phyloP scores from a whole-genome alignment of 2,329 filamentous ascomycete genomes.

The Bipolaris bicolor region DNA sequence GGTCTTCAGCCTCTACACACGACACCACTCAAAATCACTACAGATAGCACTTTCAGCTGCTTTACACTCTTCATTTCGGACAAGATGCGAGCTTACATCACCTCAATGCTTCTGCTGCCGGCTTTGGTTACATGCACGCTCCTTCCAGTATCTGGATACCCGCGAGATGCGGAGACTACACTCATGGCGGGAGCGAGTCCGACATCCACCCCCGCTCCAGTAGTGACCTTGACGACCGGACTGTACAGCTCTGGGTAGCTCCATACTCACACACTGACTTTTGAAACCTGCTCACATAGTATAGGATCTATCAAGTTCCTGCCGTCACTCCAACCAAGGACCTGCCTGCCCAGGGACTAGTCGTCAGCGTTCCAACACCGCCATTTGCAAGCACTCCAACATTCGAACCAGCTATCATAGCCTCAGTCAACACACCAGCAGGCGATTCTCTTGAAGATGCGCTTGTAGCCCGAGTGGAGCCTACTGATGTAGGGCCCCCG shows the following conservation, averaged over 20 bases:
- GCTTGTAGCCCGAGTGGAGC: neutral
- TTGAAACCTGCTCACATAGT: conserved; percentile 1
- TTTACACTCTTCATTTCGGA: no score
- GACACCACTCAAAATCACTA: neutral
- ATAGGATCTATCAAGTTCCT: conserved; percentile 24
- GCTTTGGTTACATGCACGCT: conserved; percentile 1
- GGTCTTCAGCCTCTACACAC: neutral
- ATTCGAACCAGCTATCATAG: conserved; percentile 1
- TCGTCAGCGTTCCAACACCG: neutral
- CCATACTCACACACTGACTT: neutral
- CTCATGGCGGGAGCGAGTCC: conserved; percentile 10
- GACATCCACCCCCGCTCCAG: conserved; percentile 5
- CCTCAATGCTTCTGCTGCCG: neutral
- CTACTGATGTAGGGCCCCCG: conserved; percentile 1
- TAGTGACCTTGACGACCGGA: neutral
- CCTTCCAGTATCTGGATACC: neutral
- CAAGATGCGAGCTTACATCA: conserved; percentile 3
- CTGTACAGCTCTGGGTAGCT: conserved; percentile 4
- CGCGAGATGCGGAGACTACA: conserved; percentile 1
- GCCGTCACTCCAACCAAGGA: conserved; percentile 4
- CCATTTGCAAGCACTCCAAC: neutral
- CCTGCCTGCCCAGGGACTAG: conserved; percentile 5
- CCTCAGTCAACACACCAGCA: neutral
- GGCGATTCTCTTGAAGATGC: neutral
- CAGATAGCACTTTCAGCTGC: neutral